phyloP scores from a whole-genome alignment of 345 rosid species.

The Trapa incisa region DNA sequence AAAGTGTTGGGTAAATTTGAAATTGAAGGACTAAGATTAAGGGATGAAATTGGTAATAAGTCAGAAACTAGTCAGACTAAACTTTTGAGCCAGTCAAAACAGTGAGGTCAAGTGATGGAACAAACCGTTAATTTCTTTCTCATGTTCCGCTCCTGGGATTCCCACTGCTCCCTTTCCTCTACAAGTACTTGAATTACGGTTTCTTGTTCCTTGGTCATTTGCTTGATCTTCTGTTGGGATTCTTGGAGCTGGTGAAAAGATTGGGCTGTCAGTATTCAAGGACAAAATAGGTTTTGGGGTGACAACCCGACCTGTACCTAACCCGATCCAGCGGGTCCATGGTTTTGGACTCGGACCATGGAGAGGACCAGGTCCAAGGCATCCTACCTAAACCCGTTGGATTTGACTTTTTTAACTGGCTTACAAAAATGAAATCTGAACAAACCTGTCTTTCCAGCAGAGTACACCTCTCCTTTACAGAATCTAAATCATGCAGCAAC shows the following conservation, averaged over 20 bases:
- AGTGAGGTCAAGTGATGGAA: neutral
- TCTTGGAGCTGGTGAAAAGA: conserved; percentile 31
- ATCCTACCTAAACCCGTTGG: too few relatives aligned
- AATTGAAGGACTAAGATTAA: too few relatives aligned
- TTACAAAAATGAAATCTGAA: neutral
- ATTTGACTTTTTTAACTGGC: neutral
- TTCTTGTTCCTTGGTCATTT: conserved; percentile 59
- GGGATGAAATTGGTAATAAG: too few relatives aligned
- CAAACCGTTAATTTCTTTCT: conserved; percentile 58
- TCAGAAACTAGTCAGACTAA: too few relatives aligned
- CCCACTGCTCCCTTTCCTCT: conserved; percentile 68
- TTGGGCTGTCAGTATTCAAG: neutral
- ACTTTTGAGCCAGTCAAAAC: neutral
- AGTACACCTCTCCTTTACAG: conserved; percentile 36
- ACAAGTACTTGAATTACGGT: conserved; percentile 50
- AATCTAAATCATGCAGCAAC: conserved; percentile 21
- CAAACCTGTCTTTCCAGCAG: conserved; percentile 47
- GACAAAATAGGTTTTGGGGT: neutral
- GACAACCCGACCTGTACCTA: too few relatives aligned
- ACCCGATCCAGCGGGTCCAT: too few relatives aligned
- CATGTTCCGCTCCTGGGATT: conserved; percentile 54
- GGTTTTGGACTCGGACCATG: too few relatives aligned
- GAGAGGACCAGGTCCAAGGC: too few relatives aligned
- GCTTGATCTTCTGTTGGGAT: conserved; percentile 38
- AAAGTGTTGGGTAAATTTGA: too few relatives aligned